Evolutionary conservation across 331 rosid species (phyloP).

Genomic region (Malus hybrid): DNA sequence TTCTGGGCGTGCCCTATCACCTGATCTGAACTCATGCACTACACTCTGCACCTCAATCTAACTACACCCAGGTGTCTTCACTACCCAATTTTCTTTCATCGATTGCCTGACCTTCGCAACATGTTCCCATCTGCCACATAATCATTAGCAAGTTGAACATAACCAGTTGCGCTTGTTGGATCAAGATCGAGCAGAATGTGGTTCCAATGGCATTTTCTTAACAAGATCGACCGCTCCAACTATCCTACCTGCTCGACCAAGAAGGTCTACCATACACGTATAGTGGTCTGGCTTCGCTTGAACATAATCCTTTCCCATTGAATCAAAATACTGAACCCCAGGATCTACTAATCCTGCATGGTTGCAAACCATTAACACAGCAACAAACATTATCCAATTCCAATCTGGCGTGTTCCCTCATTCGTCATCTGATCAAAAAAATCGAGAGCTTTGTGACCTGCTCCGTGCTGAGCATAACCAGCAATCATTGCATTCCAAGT

Average conservation of each 20-base stretch:
- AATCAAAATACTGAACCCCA: slow-evolving; percentile 39
- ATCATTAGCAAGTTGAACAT: slow-evolving; percentile 69
- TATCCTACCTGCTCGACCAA: slow-evolving; percentile 61
- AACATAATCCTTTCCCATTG: slow-evolving; percentile 42
- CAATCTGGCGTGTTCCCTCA: slow-evolving; percentile 31
- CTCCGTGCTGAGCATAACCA: slow-evolving; percentile 72
- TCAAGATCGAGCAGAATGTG: slow-evolving; percentile 64
- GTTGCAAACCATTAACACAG: slow-evolving; percentile 56
- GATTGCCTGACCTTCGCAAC: slow-evolving; percentile 49
- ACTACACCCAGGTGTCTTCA: slow-evolving; percentile 65
- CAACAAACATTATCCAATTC: slow-evolving; percentile 58
- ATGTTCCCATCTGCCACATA: slow-evolving; percentile 65
- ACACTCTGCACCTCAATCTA: slow-evolving; percentile 63
- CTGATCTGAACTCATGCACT: slow-evolving; percentile 64
- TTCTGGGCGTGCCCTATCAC: slow-evolving; percentile 59
- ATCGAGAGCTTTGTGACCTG: slow-evolving; percentile 55
- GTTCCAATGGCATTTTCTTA: slow-evolving; percentile 49
- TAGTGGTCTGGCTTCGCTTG: slow-evolving; percentile 54
- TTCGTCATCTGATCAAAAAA: slow-evolving; percentile 49
- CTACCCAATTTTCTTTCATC: slow-evolving; percentile 54
- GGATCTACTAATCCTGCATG: slow-evolving; percentile 65
- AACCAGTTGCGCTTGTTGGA: slow-evolving; percentile 55
- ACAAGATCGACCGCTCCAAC: slow-evolving; percentile 47
- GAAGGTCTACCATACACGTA: slow-evolving; percentile 66
- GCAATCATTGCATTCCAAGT: slow-evolving; percentile 85